Base-by-base conservation (phyloP, 768 basidiomycete species). In the Gloeopeniophorella convolvens region DNA sequence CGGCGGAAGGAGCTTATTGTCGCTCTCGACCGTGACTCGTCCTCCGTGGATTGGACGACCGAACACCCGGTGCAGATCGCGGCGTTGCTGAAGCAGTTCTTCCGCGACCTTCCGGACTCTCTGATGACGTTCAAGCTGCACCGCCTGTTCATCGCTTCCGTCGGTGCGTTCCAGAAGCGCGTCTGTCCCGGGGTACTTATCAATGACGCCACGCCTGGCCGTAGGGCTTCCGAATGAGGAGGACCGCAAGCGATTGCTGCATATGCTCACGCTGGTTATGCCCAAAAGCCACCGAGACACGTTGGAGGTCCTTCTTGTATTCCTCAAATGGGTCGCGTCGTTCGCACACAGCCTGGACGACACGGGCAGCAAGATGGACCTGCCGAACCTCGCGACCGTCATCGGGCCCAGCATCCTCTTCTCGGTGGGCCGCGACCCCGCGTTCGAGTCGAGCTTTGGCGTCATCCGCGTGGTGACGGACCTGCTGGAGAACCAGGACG, bases 241-340 rank as follows among this genome's bases (percentile, higher is more conserved):
- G 31, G 92, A 98, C 41, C 82, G 92, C 39, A 79, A 77, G 59
- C 83, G 88, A 44, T 78, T 85, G 61, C 75, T 98, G 23, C 94
- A 97, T 65, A 76, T 95, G 58, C 73, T 93, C 13, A 85, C 85
- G 34, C 72, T 94, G 49, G 72, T 98, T 7, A 70, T 99, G 62
- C 96, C 96, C 28, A 92, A 91, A 70, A 79, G 81, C 54, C 90
- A 99, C 66, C 84, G 96, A 56, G 96, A 99, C 68, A 97, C 95
- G 16, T 82, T 96, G 80, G 96, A 99, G 68, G 90, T 96, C 43
- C 72, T 99, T 43, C 97, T 96, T 63, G 94, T 96, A 26, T 99
- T 99, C 73, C 76, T 99, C 58, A 96, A 97, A 69, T 99, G 96
- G 96, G 96, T 99, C 10, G 95, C 95, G 9, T 96, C 93, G 2